These are phyloP conservation scores for Mucor plumbeus DNA, from an alignment of 371 early-diverging fungal species.

Conservation along the genomic window DNA sequence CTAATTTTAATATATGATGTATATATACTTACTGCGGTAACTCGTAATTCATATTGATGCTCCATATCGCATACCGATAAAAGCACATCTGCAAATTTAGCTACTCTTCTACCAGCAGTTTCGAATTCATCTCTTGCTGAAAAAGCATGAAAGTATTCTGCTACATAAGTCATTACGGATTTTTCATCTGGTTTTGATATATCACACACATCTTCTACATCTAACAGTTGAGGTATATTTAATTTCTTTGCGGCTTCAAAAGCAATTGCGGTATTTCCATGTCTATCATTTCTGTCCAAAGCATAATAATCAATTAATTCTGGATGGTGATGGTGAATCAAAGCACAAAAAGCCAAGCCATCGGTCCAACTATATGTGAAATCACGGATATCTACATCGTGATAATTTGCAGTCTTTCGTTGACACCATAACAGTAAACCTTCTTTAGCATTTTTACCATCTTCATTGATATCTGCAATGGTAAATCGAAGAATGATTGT, in stretches of 20 bases:
- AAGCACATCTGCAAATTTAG: slow-evolving; percentile 89
- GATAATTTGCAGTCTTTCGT: slow-evolving; percentile 88
- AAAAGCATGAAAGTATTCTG: slow-evolving; percentile 98
- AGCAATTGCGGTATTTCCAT: slow-evolving; percentile 92
- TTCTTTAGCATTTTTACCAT: slow-evolving; percentile 91
- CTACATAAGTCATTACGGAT: slow-evolving; percentile 98
- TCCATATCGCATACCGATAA: slow-evolving; percentile 88
- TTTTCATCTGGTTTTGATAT: slow-evolving; percentile 96
- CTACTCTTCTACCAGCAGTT: slow-evolving; percentile 89
- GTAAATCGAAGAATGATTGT: slow-evolving; percentile 96
- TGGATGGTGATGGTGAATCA: slow-evolving; percentile 61
- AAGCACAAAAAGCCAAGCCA: slow-evolving; percentile 86
- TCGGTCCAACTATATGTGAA: slow-evolving; percentile 93
- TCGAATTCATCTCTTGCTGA: slow-evolving; percentile 87
- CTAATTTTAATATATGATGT: neutral
- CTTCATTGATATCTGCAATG: slow-evolving; percentile 92
- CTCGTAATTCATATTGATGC: slow-evolving; percentile 89
- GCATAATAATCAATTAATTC: slow-evolving; percentile 97
- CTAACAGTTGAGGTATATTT: slow-evolving; percentile 90
- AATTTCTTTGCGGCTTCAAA: slow-evolving; percentile 93
- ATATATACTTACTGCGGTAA: slow-evolving; percentile 43
- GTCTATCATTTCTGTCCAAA: slow-evolving; percentile 90
- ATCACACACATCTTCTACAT: slow-evolving; percentile 96
- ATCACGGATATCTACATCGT: slow-evolving; percentile 82
- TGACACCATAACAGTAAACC: slow-evolving; percentile 97